phyloP scores from a whole-genome alignment of 2,329 filamentous ascomycete species.

The Tolypocladium ophioglossoides region DNA sequence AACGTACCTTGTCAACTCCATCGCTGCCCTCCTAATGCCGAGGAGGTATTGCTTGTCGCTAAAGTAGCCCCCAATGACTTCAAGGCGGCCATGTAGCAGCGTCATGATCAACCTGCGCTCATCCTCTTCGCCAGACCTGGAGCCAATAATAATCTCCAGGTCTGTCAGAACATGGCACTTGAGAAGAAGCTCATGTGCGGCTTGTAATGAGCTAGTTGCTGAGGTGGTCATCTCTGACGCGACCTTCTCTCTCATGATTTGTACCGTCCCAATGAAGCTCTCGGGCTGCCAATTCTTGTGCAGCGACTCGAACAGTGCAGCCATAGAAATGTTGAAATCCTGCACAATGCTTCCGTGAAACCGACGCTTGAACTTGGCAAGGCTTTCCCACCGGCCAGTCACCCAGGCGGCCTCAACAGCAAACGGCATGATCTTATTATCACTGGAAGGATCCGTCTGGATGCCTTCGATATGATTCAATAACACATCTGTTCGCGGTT shows the following conservation, averaged over 20 bases:
- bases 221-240: constrained; percentile 66
- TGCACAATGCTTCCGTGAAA: constrained; percentile 36
- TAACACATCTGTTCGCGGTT: constrained; percentile 54
- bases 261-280: constrained; percentile 47
- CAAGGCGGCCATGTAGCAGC: constrained; percentile 62
- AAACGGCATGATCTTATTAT: constrained; percentile 63
- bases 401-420: constrained; percentile 90
- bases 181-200: constrained; percentile 75
- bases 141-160: constrained; percentile 62
- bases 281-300: constrained; percentile 39
- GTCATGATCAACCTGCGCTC: constrained; percentile 21
- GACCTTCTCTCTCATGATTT: constrained; percentile 56
- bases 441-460: constrained; percentile 37
- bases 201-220: constrained; percentile 68
- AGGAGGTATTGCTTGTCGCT: constrained; percentile 91
- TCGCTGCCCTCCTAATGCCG: constrained; percentile 73
- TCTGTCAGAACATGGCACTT: constrained; percentile 83
- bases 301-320: constrained; percentile 45
- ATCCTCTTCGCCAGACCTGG: constrained; percentile 30
- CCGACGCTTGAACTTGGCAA: constrained; percentile 54
- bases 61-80: constrained; percentile 78
- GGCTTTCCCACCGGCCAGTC: constrained; percentile 67
- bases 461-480: constrained; percentile 81
- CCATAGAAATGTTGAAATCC: constrained; percentile 79
- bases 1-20: constrained; percentile 63